phyloP scores from a whole-genome alignment of 2,329 filamentous ascomycete genomes.

The Colletotrichum lindemuthianum region DNA sequence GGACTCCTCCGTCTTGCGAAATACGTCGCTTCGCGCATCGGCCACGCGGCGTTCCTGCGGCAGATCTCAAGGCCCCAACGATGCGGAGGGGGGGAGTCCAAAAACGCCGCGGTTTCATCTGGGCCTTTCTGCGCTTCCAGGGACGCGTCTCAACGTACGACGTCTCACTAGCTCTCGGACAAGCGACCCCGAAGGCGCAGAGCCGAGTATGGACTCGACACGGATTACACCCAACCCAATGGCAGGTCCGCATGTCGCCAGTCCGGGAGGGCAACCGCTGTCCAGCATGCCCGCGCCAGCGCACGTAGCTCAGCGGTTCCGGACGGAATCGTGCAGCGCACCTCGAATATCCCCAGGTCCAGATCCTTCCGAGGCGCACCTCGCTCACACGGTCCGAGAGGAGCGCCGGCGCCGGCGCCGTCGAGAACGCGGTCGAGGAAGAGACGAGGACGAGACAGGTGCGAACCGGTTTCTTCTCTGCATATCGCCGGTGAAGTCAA shows the following conservation, averaged over 20 bases:
- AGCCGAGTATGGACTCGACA: constrained; percentile 15
- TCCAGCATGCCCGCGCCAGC: constrained; percentile 17
- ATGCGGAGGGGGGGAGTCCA: constrained; percentile 51
- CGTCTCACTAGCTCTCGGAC: constrained; percentile 52
- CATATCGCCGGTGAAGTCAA: constrained; percentile 65
- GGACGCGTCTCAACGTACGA: constrained; percentile 53
- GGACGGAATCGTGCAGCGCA: constrained; percentile 13
- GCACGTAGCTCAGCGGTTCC: constrained; percentile 17
- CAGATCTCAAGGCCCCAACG: constrained; percentile 28
- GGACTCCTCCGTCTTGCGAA: constrained; percentile 22
- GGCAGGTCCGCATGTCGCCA: constrained; percentile 29
- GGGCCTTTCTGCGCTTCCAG: constrained; percentile 50
- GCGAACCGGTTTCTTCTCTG: constrained; percentile 62
- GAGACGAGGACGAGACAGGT: constrained; percentile 37
- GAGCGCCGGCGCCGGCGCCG: constrained; percentile 48
- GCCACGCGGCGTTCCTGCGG: constrained; percentile 11
- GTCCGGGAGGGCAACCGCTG: constrained; percentile 3
- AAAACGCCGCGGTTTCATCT: constrained; percentile 58
- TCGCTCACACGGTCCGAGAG: constrained; percentile 56
- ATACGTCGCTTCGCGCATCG: constrained; percentile 15
- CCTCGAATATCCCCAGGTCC: constrained; percentile 48
- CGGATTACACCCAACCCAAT: constrained; percentile 17
- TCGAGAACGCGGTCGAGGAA: constrained; percentile 35
- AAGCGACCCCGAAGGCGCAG: constrained; percentile 44
- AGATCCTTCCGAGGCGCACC: constrained; percentile 60